phyloP scores from a whole-genome alignment of 176 grass and related monocot species.

The Zizania latifolia region DNA sequence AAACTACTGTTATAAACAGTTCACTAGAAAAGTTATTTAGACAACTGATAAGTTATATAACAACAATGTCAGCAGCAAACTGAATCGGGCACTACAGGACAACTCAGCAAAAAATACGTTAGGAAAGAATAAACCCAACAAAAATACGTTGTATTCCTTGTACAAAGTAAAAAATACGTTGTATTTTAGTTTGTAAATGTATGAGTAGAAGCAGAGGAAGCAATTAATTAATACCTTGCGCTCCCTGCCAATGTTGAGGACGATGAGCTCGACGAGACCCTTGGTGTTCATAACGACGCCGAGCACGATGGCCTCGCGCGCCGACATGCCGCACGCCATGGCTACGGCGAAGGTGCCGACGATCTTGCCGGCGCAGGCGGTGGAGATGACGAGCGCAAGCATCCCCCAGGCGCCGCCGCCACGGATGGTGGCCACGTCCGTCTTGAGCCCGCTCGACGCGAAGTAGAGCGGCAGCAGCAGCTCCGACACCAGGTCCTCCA shows the following conservation, averaged over 20 bases:
- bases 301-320: constrained; percentile 46
- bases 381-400: constrained; percentile 52
- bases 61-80: too few relatives aligned
- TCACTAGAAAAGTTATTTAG: too few relatives aligned
- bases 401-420: constrained; percentile 55
- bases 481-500: constrained; percentile 75
- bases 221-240: too few relatives aligned
- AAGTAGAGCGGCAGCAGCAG: constrained; percentile 76
- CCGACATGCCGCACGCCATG: constrained; percentile 56
- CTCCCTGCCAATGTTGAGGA: constrained; percentile 85
- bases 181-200: too few relatives aligned
- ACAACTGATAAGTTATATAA: too few relatives aligned
- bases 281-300: constrained; percentile 88
- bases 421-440: constrained; percentile 60
- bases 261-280: constrained; percentile 85
- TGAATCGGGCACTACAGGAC: too few relatives aligned
- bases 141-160: background rate
- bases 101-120: too few relatives aligned
- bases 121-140: too few relatives aligned
- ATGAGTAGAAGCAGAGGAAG: background rate
- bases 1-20: too few relatives aligned
- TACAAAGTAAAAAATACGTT: too few relatives aligned
- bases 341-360: constrained; percentile 52
- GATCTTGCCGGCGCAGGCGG: constrained; percentile 58
- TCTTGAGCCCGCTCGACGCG: constrained; percentile 79